phyloP scores from a whole-genome alignment of 495 filamentous ascomycete species.

The Thozetella sp. region DNA sequence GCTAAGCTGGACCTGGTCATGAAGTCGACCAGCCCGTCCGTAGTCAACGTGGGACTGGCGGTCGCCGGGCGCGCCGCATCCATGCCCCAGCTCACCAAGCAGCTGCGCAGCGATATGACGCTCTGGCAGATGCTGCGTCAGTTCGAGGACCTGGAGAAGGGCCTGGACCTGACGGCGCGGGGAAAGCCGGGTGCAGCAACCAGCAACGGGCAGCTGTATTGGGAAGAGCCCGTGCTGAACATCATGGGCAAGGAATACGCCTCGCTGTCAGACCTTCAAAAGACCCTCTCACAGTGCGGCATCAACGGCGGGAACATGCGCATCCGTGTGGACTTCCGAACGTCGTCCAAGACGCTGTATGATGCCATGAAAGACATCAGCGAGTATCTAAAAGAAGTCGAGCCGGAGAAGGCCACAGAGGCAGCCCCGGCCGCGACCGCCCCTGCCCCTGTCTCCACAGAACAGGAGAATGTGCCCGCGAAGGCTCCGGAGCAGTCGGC shows the following conservation, averaged over 20 bases:
- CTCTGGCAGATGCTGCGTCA: constrained; percentile 87
- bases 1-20: constrained; percentile 93
- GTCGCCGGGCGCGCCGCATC: constrained; percentile 65
- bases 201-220: constrained; percentile 75
- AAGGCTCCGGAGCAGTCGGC: constrained; percentile 13
- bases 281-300: constrained; percentile 83
- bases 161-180: constrained; percentile 78
- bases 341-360: constrained; percentile 76
- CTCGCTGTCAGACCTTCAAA: constrained; percentile 79
- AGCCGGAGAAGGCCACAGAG: constrained; percentile 17
- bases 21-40: constrained; percentile 76
- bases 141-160: constrained; percentile 72
- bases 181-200: constrained; percentile 63
- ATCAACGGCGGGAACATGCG: constrained; percentile 80
- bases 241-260: constrained; percentile 78
- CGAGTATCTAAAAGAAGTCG: constrained; percentile 61
- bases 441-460: constrained; percentile 14
- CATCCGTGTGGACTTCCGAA: constrained; percentile 74
- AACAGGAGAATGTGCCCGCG: constrained; percentile 12
- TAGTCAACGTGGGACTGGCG: constrained; percentile 84
- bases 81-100: constrained; percentile 66
- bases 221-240: constrained; percentile 82
- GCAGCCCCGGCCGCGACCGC: constrained; percentile 12
- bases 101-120: constrained; percentile 80
- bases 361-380: constrained; percentile 83